These are phyloP conservation scores for Aspergillus affinis DNA, from an alignment of 495 filamentous ascomycete genomes.

Conservation along the genomic window DNA sequence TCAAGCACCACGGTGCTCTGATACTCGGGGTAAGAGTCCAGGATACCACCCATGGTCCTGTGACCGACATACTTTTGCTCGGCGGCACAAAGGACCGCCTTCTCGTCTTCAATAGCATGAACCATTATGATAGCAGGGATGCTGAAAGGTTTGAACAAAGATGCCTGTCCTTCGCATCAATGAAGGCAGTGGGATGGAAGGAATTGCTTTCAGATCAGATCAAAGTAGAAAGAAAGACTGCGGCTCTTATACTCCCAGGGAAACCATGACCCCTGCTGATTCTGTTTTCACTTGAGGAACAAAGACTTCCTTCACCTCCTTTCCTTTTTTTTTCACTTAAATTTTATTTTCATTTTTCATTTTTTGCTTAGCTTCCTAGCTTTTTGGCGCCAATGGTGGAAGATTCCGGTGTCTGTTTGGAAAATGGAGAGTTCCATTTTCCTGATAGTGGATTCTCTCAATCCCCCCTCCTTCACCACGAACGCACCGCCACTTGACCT, in stretches of 20 bases:
- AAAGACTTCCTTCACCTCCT: neutral
- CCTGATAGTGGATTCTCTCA: neutral
- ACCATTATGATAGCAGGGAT: neutral
- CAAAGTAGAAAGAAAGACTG: neutral
- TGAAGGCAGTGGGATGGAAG: too few species aligned
- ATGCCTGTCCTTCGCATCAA: too few species aligned
- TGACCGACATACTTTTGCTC: too few species aligned
- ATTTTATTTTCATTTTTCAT: neutral
- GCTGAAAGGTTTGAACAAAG: too few species aligned
- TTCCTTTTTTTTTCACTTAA: neutral
- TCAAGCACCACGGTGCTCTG: slow-evolving; percentile 4
- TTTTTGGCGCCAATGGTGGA: neutral
- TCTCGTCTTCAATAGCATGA: neutral
- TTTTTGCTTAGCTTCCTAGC: neutral
- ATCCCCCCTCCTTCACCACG: neutral
- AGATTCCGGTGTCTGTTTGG: too few species aligned
- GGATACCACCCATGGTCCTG: neutral
- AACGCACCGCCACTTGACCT: neutral
- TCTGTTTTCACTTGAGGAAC: neutral
- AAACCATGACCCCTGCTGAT: neutral
- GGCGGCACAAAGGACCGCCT: neutral
- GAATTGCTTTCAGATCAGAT: neutral
- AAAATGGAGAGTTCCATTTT: too few species aligned
- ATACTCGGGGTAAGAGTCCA: slow-evolving; percentile 9
- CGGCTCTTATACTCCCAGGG: neutral